Evolutionary conservation across 2,329 filamentous ascomycete genomes (phyloP), one percentile per base, ranked within the genome.

Genomic region (Fusarium goolgardi): DNA sequence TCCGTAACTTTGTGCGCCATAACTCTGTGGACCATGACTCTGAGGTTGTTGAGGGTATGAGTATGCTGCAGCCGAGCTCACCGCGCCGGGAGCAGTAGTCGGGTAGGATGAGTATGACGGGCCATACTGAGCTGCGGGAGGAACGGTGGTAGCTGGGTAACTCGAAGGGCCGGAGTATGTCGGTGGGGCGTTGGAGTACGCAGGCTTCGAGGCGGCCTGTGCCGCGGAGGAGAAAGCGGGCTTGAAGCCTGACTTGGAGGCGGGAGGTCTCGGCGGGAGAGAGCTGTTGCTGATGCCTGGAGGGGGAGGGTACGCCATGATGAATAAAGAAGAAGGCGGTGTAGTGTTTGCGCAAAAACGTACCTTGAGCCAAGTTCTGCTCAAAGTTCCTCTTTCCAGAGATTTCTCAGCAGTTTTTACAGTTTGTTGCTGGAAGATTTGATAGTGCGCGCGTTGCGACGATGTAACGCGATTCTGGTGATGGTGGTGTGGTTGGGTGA

Each of bases 291-390:
- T 79, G 74, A 81, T 79, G 74, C 91, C 91, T 93, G 92, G 91
- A 91, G 91, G 91, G 78, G 90, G 90, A 81, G 91, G 90, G 86
- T 93, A 93, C 81, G 91, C 90, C 92, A 95, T 95, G 86, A 89
- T 89, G 86, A 89, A 89, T 81, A 84, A 80, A 74, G 46, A 56
- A 67, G 68, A 50, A 70, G 49, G 67, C 67, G 67, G 63, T 59
- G 47, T 63, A 47, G 66, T 73, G 57, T 71, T 67, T 71, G 64
- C 76, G 62, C 66, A 59, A 63, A 59, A 71, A 80, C 84, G 83
- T 86, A 86, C 84, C 84, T 85, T 83, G 81, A 84, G 82, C 81
- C 76, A 68, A 74, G 49, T 75, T 74, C 62, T 74, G 78, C 78
- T 78, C 78, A 79, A 78, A 77, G 74, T 71, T 69, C 55, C 51